Percentiles rank a stretch among this genome's conserved stretches.
These are phyloP conservation scores for Quercus robur DNA, from an alignment of 306 rosid species.

Conservation along the genomic window DNA sequence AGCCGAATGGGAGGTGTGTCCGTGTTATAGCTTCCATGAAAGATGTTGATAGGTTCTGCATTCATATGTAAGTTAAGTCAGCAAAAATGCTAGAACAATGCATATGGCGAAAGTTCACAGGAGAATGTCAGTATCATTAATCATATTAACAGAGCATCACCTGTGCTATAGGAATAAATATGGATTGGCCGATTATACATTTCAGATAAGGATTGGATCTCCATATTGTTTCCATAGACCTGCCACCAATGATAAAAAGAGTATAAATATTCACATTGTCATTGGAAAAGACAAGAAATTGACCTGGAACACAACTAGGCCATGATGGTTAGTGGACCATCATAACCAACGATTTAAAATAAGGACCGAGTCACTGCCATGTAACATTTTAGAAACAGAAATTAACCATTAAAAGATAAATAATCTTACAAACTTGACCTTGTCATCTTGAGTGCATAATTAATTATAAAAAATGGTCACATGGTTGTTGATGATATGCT, in stretches of 20 bases:
- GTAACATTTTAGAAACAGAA: too few relatives aligned
- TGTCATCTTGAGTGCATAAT: too few relatives aligned
- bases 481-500: too few relatives aligned
- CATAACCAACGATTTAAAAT: too few relatives aligned
- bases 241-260: conserved; percentile 32
- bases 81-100: neutral
- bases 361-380: too few relatives aligned
- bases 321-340: too few relatives aligned
- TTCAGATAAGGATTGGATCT: conserved; percentile 91
- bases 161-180: conserved; percentile 78
- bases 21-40: conserved; percentile 79
- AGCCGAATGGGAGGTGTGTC: conserved; percentile 89
- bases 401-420: too few relatives aligned
- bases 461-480: too few relatives aligned
- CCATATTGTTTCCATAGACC: conserved; percentile 96
- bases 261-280: neutral
- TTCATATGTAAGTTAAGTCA: conserved; percentile 37
- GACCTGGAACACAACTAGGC: neutral
- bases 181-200: conserved; percentile 97
- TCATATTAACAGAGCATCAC: conserved; percentile 27
- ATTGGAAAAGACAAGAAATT: conserved; percentile 9
- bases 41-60: conserved; percentile 94
- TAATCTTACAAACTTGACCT: too few relatives aligned
- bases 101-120: neutral
- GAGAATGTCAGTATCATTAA: neutral